These are phyloP conservation scores for Termitomyces sp. DNA, from an alignment of 768 basidiomycete species.

Conservation along the genomic window DNA sequence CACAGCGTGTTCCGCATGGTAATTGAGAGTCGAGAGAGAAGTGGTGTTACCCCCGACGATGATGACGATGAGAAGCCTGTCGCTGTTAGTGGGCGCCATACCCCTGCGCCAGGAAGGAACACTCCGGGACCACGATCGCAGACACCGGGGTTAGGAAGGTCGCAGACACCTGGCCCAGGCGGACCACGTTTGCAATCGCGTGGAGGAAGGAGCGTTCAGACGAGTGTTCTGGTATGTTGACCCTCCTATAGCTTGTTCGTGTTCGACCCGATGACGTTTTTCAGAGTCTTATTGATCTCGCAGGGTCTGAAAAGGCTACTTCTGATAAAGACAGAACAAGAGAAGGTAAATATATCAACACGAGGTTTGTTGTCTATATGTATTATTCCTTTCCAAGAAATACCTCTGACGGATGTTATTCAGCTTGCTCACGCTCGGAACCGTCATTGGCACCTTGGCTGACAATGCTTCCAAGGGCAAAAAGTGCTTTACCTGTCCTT, in stretches of 20 bases:
- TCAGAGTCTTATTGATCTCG: slow-evolving; percentile 90
- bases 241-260: slow-evolving; percentile 4
- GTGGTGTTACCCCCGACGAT: slow-evolving; percentile 23
- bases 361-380: slow-evolving; percentile 39
- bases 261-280: slow-evolving; percentile 2
- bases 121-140: slow-evolving; percentile 31
- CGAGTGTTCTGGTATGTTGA: slow-evolving; percentile 58
- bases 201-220: slow-evolving; percentile 77
- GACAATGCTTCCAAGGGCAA: slow-evolving; percentile 81
- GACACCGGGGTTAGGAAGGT: slow-evolving; percentile 43
- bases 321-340: slow-evolving; percentile 93
- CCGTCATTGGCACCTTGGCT: slow-evolving; percentile 86
- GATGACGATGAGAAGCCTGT: slow-evolving; percentile 32
- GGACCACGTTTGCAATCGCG: slow-evolving; percentile 64
- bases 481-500: slow-evolving; percentile 32
- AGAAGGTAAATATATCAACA: slow-evolving; percentile 97
- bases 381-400: not conserved
- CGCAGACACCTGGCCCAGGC: slow-evolving; percentile 33
- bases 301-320: slow-evolving; percentile 95
- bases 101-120: slow-evolving; percentile 25
- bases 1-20: slow-evolving; percentile 94
- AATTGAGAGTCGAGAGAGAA: slow-evolving; percentile 78
- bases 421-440: slow-evolving; percentile 87
- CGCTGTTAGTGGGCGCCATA: slow-evolving; percentile 23
- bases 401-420: slow-evolving; percentile 5